These are phyloP conservation scores for Fusarium sp. DNA, from an alignment of 2,329 filamentous ascomycete genomes.

Conservation along the genomic window DNA sequence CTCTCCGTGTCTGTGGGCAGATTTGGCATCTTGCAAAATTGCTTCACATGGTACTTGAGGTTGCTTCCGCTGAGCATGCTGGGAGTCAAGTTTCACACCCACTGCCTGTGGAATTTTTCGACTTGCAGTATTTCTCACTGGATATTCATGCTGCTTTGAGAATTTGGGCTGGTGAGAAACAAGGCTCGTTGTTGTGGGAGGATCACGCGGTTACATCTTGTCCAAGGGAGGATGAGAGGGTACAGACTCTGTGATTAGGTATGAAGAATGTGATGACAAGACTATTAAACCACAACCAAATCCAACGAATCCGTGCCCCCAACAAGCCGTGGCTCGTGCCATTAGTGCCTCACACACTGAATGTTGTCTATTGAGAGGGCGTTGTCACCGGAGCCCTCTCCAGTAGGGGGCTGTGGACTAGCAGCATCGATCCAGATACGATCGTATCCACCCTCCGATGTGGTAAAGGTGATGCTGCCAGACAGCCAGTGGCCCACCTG, in stretches of 20 bases:
- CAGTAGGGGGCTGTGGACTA: constrained; percentile 2
- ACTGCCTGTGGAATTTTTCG: constrained; percentile 4
- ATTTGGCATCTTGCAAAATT: constrained; percentile 7
- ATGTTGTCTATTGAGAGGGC: neutral
- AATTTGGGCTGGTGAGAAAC: constrained; percentile 6
- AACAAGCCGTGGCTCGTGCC: neutral
- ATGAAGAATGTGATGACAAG: neutral
- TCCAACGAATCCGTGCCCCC: neutral
- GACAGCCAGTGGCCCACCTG: neutral
- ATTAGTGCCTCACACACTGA: neutral
- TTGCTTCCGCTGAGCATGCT: constrained; percentile 2
- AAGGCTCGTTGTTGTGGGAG: neutral
- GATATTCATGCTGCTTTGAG: constrained; percentile 7
- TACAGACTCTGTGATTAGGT: neutral
- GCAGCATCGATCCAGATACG: constrained; percentile 14
- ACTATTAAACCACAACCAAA: neutral
- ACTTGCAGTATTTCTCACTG: constrained; percentile 17
- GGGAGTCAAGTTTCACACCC: neutral
- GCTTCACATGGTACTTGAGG: constrained; percentile 11
- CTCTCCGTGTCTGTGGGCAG: constrained; percentile 6
- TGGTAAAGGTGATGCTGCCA: neutral
- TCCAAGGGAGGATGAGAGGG: neutral
- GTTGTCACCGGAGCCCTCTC: neutral
- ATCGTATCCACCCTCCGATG: neutral
- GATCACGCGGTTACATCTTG: neutral